Evolutionary conservation across 1,139 yeast species (phyloP), one percentile per base, ranked within the genome.

Genomic region (Scheffersomyces titani): DNA sequence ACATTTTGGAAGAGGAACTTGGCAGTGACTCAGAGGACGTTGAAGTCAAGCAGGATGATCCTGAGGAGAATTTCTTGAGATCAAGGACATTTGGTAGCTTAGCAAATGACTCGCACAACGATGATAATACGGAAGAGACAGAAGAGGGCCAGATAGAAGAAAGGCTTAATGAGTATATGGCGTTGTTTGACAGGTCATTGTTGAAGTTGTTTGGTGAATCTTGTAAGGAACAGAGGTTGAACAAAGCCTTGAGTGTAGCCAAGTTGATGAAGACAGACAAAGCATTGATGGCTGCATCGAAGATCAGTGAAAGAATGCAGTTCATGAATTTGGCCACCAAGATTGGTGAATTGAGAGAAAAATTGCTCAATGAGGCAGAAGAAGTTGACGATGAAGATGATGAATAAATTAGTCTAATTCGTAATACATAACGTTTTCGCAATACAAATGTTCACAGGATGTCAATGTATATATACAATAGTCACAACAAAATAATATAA

Each of bases 241-340:
- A 82, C 56, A 88, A 88, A 69, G 96, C 97, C 0, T 77, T 85
- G 61, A 88, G 89, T 47, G 71, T 94, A 51, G 92, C 87, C 5
- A 82, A 80, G 63, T 84, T 90, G 67, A 78, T 94, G 64, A 84
- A 86, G 64, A 88, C 87, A 60, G 93, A 89, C 61, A 86, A 89
- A 63, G 97, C 97, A 5, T 75, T 93, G 60, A 83, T 82, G 57
- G 97, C 97, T 0, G 97, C 98, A 1, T 77, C 84, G 22, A 89
- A 89, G 72, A 90, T 94, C 57, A 91, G 97, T 0, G 90, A 90
- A 64, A 83, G 97, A 63, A 85, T 90, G 66, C 92, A 89, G 55
- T 80, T 88, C 68, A 73, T 81, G 47, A 77, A 81, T 7, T 75
- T 94, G 64, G 92, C 92, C 1, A 84, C 83, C 57, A 86, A 84